These are phyloP conservation scores for Phytophthora hybrid DNA, from an alignment of 352 stramenopile genomes.

Conservation along the genomic window DNA sequence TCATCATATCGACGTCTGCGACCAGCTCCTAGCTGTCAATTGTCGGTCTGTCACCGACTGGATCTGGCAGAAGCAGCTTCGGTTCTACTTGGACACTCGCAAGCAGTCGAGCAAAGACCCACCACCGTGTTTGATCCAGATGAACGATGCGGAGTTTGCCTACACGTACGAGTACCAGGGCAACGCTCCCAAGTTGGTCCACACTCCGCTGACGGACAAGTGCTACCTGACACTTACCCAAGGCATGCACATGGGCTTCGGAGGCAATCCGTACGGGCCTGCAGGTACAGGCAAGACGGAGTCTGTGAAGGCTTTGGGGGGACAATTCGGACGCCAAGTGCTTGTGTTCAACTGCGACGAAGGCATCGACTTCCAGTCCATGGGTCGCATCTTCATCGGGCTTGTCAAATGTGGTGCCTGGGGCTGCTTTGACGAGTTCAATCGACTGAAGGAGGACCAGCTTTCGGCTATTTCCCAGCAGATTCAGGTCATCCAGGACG, in stretches of 20 bases:
- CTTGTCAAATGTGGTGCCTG: constrained; percentile 95
- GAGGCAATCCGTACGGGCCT: constrained; percentile 94
- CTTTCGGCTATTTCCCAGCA: constrained; percentile 95
- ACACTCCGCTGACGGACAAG: constrained; percentile 95
- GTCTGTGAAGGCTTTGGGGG: constrained; percentile 93
- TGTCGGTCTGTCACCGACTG: constrained; percentile 76
- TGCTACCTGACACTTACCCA: constrained; percentile 96
- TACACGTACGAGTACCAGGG: constrained; percentile 98
- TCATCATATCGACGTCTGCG: constrained; percentile 96
- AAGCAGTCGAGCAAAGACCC: constrained; percentile 49
- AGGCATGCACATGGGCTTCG: constrained; percentile 94
- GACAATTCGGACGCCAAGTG: constrained; percentile 92
- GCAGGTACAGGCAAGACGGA: constrained; percentile 96
- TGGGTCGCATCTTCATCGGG: constrained; percentile 96
- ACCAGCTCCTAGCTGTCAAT: constrained; percentile 81
- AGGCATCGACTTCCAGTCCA: constrained; percentile 95
- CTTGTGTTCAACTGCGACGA: constrained; percentile 96
- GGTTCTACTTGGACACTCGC: constrained; percentile 83
- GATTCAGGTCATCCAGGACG: constrained; percentile 95
- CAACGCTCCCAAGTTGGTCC: constrained; percentile 93
- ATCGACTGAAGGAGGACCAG: constrained; percentile 95
- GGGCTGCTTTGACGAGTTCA: constrained; percentile 98
- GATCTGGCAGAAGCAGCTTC: constrained; percentile 95
- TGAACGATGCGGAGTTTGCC: constrained; percentile 87
- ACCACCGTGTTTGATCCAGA: constrained; percentile 57